Conservation (phyloP, 768 basidiomycete species). For the Holtermannia corniformis region DNA sequence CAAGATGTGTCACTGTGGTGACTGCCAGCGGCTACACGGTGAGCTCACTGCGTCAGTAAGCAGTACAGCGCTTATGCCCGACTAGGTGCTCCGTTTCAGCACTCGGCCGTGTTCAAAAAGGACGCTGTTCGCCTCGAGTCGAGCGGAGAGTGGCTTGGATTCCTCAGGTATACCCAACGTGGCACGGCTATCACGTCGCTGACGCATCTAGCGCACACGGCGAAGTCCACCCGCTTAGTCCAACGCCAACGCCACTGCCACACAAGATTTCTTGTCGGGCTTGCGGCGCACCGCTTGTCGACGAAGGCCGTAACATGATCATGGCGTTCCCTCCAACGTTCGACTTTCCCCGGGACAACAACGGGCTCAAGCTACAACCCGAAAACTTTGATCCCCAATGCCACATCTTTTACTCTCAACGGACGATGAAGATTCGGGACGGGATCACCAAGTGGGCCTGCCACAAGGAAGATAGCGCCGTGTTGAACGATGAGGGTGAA, state of each 20-base stretch:
- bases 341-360: constrained; percentile 24
- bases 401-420: constrained; percentile 33
- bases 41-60: constrained; percentile 2
- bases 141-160: constrained; percentile 22
- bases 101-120: constrained; percentile 29
- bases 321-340: constrained; percentile 33
- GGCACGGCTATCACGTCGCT: neutral
- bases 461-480: constrained; percentile 21
- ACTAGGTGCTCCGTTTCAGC: constrained; percentile 28
- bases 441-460: constrained; percentile 27
- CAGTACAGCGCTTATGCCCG: neutral
- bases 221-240: constrained; percentile 28
- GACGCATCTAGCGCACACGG: constrained; percentile 25
- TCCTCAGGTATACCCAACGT: constrained; percentile 14
- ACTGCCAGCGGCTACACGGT: constrained; percentile 34
- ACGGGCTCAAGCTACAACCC: constrained; percentile 21
- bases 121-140: constrained; percentile 24
- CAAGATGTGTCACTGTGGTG: constrained; percentile 34
- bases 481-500: constrained; percentile 22
- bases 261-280: constrained; percentile 30
- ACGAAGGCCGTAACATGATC: constrained; percentile 34
- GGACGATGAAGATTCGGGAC: constrained; percentile 24
- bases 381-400: constrained; percentile 13
- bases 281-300: constrained; percentile 27
- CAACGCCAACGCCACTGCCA: constrained; percentile 27